A percentile compares a stretch with the other conserved stretches of the same genome.
Evolutionary conservation across 345 rosid genomes (phyloP).

Genomic region (Sisymbrium altissimum): DNA sequence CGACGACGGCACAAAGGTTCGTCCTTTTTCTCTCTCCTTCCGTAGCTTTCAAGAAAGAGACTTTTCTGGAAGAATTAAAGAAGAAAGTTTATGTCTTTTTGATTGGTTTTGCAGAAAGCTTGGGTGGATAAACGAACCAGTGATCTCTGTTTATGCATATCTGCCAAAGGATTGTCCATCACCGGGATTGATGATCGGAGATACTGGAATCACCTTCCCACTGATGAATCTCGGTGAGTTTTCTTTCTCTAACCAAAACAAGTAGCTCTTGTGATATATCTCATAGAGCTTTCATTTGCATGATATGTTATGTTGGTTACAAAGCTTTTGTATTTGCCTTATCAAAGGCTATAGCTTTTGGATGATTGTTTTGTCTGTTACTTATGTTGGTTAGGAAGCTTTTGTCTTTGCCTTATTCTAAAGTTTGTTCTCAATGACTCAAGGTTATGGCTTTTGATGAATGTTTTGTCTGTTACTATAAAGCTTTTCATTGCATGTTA

Average conservation of each 20-base stretch:
- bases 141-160: constrained; percentile 62
- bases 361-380: too few relatives aligned
- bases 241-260: neutral
- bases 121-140: constrained; percentile 80
- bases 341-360: too few relatives aligned
- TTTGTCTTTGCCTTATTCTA: too few relatives aligned
- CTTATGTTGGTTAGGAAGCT: too few relatives aligned
- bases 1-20: constrained; percentile 79
- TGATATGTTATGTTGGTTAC: neutral
- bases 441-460: too few relatives aligned
- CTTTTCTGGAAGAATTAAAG: neutral
- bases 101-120: constrained; percentile 50
- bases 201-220: constrained; percentile 80
- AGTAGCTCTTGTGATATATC: neutral
- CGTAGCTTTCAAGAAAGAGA: neutral
- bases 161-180: constrained; percentile 62
- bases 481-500: too few relatives aligned
- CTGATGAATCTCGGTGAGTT: constrained; percentile 79
- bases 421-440: too few relatives aligned
- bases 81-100: neutral
- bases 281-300: neutral
- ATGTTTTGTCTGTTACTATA: too few relatives aligned
- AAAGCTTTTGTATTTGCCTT: too few relatives aligned
- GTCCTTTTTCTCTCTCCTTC: constrained; percentile 9
- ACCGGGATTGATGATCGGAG: constrained; percentile 93